Percentiles rank a stretch among this genome's conserved stretches.
Evolutionary conservation across 495 filamentous ascomycete genomes (phyloP).

Genomic region (Rostrohypoxylon terebratum): DNA sequence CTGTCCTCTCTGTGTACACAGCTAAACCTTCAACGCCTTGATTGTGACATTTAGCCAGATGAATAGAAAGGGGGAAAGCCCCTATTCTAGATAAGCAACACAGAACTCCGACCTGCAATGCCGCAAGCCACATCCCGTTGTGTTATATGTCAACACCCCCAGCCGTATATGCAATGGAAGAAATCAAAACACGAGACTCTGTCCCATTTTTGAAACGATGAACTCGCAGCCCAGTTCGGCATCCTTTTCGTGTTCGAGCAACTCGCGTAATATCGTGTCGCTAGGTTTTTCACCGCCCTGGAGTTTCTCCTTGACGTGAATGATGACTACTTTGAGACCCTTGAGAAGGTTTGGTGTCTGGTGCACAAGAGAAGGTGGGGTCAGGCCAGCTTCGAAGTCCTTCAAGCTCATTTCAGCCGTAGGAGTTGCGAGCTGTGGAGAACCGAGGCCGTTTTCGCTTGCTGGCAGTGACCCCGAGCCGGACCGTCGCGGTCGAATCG

Average conservation of each 20-base stretch:
- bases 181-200: slow-evolving; percentile 52
- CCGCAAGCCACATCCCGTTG: slow-evolving; percentile 26
- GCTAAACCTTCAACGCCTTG: slow-evolving; percentile 27
- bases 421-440: slow-evolving; percentile 52
- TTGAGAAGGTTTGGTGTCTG: slow-evolving; percentile 50
- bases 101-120: slow-evolving; percentile 14
- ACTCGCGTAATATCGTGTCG: slow-evolving; percentile 74
- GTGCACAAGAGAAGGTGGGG: background rate
- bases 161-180: slow-evolving; percentile 28
- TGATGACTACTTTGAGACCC: slow-evolving; percentile 76
- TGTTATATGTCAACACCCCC: slow-evolving; percentile 21
- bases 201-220: slow-evolving; percentile 70
- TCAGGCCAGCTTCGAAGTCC: slow-evolving; percentile 46
- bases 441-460: slow-evolving; percentile 36
- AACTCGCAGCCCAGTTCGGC: slow-evolving; percentile 82
- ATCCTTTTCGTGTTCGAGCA: slow-evolving; percentile 69
- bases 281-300: slow-evolving; percentile 69
- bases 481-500: slow-evolving; percentile 40
- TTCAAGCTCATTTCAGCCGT: slow-evolving; percentile 53
- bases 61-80: background rate
- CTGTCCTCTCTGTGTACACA: slow-evolving; percentile 2
- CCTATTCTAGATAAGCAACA: slow-evolving; percentile 23
- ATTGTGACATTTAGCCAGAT: slow-evolving; percentile 12
- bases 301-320: slow-evolving; percentile 83
- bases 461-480: slow-evolving; percentile 14